Base-by-base conservation (phyloP, 768 basidiomycete species). In the Pholiota molesta region DNA sequence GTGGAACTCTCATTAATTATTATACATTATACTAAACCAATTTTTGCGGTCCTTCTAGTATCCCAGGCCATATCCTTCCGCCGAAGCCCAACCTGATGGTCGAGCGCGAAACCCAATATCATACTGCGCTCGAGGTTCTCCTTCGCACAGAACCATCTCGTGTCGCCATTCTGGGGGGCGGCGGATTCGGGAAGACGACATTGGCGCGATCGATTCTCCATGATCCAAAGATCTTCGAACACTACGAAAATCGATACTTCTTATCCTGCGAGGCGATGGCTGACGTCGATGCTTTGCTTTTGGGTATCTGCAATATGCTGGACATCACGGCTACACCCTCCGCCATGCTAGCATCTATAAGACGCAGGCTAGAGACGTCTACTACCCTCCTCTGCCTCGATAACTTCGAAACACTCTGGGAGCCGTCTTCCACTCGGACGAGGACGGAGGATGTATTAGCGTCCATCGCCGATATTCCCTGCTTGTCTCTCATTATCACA, bases 341-440 rank as follows among this genome's bases (percentile, higher is more conserved):
- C 39, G 11, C 39, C 5, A 40, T 40, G 6, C 39, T 40, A 1
- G 39, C 39, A n/a, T n/a, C n/a, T 16, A 11, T 40, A 40, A 4
- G 39, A 40, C 39, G 14, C 1, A 17, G 1, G 3, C 39, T 40
- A 0, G 14, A 8, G 6, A 3, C 14, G 3, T 40, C 39, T 40
- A 40, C 39, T 17, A 37, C 31, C 19, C 10, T 54, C 19, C 39
- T 77, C 37, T 66, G 72, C 16, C 59, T 77, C 7, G 75, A 77
- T 55, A 77, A 77, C 54, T 71, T 77, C 11, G 76, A 77, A 62
- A 74, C 74, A 2, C 67, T 69, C 0, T 77, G 74, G 75, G 73
- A 75, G 45, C 59, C 69, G 3, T 60, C 65, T 19, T 52, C 64
- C 9, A 68, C 63, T 29, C 69, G 70, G 10, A 58, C 69, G 4